Evolutionary conservation across 257 asterid genomes (phyloP).

Genomic region (Plantago major): DNA sequence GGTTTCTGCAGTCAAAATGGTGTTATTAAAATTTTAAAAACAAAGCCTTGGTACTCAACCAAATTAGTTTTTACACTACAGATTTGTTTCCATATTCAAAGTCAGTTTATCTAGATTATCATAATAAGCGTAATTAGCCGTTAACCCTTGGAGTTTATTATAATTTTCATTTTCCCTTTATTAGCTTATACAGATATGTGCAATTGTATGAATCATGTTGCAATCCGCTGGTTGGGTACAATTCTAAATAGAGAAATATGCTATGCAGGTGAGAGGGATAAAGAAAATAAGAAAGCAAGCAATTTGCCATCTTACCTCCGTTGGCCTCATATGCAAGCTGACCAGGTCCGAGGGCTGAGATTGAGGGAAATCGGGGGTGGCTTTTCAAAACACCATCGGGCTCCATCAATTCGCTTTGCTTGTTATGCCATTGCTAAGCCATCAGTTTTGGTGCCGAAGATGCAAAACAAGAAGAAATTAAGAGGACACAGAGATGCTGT

Average conservation of each 20-base stretch:
- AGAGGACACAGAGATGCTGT: slow-evolving; percentile 98
- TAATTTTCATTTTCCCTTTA: too few relatives aligned
- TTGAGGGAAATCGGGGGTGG: slow-evolving; percentile 99
- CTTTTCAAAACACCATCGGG: slow-evolving; percentile 87
- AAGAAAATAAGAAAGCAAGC: slow-evolving; percentile 46
- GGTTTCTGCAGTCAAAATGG: too few relatives aligned
- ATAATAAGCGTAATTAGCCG: too few relatives aligned
- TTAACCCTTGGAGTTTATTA: too few relatives aligned
- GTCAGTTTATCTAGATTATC: too few relatives aligned
- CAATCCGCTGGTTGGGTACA: slow-evolving; percentile 13
- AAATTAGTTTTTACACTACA: too few relatives aligned
- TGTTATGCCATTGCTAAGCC: slow-evolving; percentile 97
- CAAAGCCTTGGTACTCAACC: too few relatives aligned
- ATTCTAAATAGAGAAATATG: slow-evolving; percentile 9
- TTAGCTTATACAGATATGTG: not conserved
- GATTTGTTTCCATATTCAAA: too few relatives aligned
- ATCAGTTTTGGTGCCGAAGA: slow-evolving; percentile 91
- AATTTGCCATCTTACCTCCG: slow-evolving; percentile 60
- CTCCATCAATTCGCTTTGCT: slow-evolving; percentile 86
- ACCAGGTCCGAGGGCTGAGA: slow-evolving; percentile 89
- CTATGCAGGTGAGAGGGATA: slow-evolving; percentile 61
- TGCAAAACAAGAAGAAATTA: slow-evolving; percentile 78
- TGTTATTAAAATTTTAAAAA: too few relatives aligned
- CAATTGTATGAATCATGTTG: not conserved
- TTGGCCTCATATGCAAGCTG: slow-evolving; percentile 97